A percentile compares a stretch with the other conserved stretches of the same genome.
Conservation (phyloP, 2,329 filamentous ascomycete genomes). For the Beauveria brongniartii region DNA sequence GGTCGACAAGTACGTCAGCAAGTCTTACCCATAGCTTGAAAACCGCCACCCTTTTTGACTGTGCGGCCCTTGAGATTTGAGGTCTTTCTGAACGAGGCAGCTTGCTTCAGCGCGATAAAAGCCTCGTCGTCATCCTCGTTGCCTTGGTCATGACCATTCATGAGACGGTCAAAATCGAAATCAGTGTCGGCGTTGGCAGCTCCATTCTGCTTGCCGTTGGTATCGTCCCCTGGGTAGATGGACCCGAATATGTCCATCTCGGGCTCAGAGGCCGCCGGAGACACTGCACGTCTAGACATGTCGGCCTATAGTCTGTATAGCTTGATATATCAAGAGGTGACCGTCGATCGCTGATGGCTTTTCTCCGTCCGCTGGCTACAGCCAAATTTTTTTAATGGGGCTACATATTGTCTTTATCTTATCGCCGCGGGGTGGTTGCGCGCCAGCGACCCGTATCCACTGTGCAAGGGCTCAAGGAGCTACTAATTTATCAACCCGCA, state of each 20-base stretch:
- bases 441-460: no score
- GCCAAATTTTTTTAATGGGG: constrained; percentile 26
- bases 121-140: constrained; percentile 67
- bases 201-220: constrained; percentile 32
- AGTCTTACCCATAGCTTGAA: constrained; percentile 76
- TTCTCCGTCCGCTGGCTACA: background rate
- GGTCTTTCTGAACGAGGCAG: constrained; percentile 78
- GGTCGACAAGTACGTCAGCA: background rate
- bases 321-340: background rate
- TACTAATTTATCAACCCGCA: no score
- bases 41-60: constrained; percentile 92
- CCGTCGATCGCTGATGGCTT: background rate
- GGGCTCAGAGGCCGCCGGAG: constrained; percentile 78
- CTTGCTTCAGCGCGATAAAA: constrained; percentile 84
- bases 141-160: constrained; percentile 41
- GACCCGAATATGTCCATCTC: constrained; percentile 84
- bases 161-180: constrained; percentile 52
- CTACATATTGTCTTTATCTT: constrained; percentile 26
- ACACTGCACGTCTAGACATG: constrained; percentile 68
- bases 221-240: constrained; percentile 57
- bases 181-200: constrained; percentile 30
- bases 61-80: constrained; percentile 75
- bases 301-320: constrained; percentile 10
- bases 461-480: no score
- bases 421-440: constrained; percentile 24